A percentile compares a stretch with the other conserved stretches of the same genome.
Conservation (phyloP, 305 asterid genomes). For the Nicotiana rustica region DNA sequence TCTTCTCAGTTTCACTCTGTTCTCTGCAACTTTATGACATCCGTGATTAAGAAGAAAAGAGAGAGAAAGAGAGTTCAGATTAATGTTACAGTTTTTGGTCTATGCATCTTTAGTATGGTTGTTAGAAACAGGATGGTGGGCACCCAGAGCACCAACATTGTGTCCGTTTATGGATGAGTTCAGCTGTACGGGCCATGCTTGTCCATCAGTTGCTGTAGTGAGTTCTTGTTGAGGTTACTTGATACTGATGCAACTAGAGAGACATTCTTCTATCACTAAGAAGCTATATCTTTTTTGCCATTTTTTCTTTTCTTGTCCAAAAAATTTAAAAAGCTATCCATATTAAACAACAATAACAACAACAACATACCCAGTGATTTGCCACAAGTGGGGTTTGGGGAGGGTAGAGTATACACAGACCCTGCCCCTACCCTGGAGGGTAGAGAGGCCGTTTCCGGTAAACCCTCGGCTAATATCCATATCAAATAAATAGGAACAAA, state of each 20-base stretch:
- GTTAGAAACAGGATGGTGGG: not conserved
- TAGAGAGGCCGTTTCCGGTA: too few species aligned
- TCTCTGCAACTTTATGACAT: not conserved
- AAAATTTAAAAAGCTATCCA: not conserved
- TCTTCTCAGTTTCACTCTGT: not conserved
- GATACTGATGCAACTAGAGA: not conserved
- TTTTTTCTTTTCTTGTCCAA: not conserved
- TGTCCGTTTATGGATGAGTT: not conserved
- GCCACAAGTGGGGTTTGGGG: too few species aligned
- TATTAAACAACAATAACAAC: too few species aligned
- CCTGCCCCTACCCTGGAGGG: too few species aligned
- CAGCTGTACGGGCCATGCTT: not conserved
- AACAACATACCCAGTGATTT: too few species aligned
- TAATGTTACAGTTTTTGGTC: not conserved
- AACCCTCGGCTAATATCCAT: not conserved
- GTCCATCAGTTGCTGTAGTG: not conserved
- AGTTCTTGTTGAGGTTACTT: not conserved
- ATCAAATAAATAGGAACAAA: not conserved
- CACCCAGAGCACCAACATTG: not conserved
- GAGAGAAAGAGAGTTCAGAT: not conserved
- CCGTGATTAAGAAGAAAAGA: not conserved
- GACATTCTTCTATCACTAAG: not conserved
- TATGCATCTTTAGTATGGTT: not conserved
- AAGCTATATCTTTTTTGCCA: not conserved
- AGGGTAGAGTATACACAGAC: too few species aligned